Percentiles rank a stretch among this genome's conserved stretches.
These are phyloP conservation scores for Arachis hypogaea DNA, from an alignment of 306 rosid species.

Conservation along the genomic window DNA sequence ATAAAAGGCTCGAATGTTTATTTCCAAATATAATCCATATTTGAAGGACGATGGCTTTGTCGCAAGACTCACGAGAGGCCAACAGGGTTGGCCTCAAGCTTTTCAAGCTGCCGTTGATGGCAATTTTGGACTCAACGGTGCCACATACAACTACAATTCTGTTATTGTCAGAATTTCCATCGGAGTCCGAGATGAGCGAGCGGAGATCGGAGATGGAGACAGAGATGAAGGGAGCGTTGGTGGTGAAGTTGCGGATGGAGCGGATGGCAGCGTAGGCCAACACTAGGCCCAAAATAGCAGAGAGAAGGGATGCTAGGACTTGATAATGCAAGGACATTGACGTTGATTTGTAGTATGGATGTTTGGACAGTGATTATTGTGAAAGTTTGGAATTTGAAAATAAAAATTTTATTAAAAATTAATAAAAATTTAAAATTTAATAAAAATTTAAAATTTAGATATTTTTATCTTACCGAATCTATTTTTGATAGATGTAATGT, in stretches of 20 bases:
- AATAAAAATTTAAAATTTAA: too few species aligned
- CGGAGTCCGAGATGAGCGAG: slow-evolving; percentile 43
- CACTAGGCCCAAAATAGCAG: slow-evolving; percentile 78
- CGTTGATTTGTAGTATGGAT: background rate
- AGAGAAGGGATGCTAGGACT: slow-evolving; percentile 64
- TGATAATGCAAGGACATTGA: slow-evolving; percentile 79
- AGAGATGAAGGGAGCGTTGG: slow-evolving; percentile 54
- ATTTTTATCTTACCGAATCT: too few species aligned
- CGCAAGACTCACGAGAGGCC: slow-evolving; percentile 69
- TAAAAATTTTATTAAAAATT: too few species aligned
- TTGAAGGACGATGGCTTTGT: slow-evolving; percentile 70
- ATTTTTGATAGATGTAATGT: too few species aligned
- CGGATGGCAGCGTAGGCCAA: slow-evolving; percentile 71
- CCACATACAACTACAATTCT: slow-evolving; percentile 71
- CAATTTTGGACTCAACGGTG: slow-evolving; percentile 66
- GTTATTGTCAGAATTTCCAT: slow-evolving; percentile 16
- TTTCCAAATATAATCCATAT: slow-evolving; percentile 5
- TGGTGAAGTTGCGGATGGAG: slow-evolving; percentile 53
- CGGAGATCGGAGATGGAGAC: slow-evolving; percentile 81
- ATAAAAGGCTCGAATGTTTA: too few species aligned
- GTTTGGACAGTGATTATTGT: too few species aligned
- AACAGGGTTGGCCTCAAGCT: slow-evolving; percentile 47
- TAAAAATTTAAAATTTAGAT: too few species aligned
- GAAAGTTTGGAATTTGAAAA: too few species aligned
- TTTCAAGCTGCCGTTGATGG: slow-evolving; percentile 63